Evolutionary conservation across 805 yeast species (phyloP).

Genomic region (Ogataea polymorpha): DNA sequence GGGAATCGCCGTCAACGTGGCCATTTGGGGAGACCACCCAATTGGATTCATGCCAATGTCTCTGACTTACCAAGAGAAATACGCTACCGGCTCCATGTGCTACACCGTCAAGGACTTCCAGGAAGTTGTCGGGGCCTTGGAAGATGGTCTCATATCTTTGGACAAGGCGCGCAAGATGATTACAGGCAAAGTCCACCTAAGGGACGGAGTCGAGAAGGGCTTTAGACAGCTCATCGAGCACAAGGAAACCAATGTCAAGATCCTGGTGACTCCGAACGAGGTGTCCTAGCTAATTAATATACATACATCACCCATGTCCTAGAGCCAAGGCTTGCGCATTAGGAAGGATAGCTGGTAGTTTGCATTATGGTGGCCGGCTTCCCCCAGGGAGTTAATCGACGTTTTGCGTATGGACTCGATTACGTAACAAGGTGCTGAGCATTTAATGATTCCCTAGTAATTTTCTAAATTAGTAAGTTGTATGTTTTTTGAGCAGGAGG

Average conservation of each 20-base stretch:
- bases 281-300: not conserved
- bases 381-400: not conserved
- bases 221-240: slow-evolving; percentile 40
- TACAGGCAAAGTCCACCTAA: slow-evolving; percentile 38
- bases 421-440: not conserved
- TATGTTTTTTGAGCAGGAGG: slow-evolving; percentile 16
- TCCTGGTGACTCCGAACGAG: slow-evolving; percentile 38
- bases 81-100: slow-evolving; percentile 44
- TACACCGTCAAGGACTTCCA: slow-evolving; percentile 42
- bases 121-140: slow-evolving; percentile 41
- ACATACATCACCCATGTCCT: not conserved
- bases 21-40: slow-evolving; percentile 47
- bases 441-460: not conserved
- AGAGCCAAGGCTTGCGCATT: not conserved
- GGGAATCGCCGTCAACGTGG: slow-evolving; percentile 46
- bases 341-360: not conserved
- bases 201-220: slow-evolving; percentile 41
- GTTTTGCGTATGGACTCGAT: not conserved
- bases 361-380: not conserved
- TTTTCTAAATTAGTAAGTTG: not conserved
- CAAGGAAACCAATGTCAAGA: slow-evolving; percentile 45
- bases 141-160: slow-evolving; percentile 34
- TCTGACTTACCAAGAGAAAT: slow-evolving; percentile 40
- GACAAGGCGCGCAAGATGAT: slow-evolving; percentile 37
- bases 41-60: slow-evolving; percentile 46